These are phyloP conservation scores for Annulohypoxylon stygium DNA, from an alignment of 495 filamentous ascomycete genomes.

Conservation along the genomic window DNA sequence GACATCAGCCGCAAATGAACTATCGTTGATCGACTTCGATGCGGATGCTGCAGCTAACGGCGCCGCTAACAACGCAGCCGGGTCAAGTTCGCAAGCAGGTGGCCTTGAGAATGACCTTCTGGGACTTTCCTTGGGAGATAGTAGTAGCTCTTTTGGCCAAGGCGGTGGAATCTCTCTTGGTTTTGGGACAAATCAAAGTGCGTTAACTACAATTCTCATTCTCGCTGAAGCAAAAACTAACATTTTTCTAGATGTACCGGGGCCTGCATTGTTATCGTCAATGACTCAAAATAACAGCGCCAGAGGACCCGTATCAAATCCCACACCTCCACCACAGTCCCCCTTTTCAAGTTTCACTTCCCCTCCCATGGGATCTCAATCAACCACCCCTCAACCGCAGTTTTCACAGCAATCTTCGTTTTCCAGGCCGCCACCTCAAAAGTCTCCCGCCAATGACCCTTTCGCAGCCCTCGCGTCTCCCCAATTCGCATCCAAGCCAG, in stretches of 20 bases:
- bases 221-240: conserved; percentile 12
- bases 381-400: conserved; percentile 63
- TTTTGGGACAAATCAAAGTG: conserved; percentile 76
- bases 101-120: conserved; percentile 67
- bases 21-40: conserved; percentile 93
- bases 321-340: conserved; percentile 66
- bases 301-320: conserved; percentile 56
- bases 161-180: conserved; percentile 89
- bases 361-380: conserved; percentile 54
- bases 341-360: conserved; percentile 70
- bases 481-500: conserved; percentile 61
- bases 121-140: conserved; percentile 65
- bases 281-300: conserved; percentile 70
- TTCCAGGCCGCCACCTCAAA: conserved; percentile 56
- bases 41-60: conserved; percentile 74
- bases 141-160: conserved; percentile 67
- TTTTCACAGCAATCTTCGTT: conserved; percentile 59
- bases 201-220: conserved; percentile 29
- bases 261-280: conserved; percentile 74
- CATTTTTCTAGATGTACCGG: conserved; percentile 66
- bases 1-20: conserved; percentile 82
- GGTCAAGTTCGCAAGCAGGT: conserved; percentile 52
- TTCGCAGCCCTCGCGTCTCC: conserved; percentile 77
- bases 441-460: conserved; percentile 64
- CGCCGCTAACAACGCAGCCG: conserved; percentile 52